A percentile compares a stretch with the other conserved stretches of the same genome.
These are phyloP conservation scores for Bolboschoenus planiculmis DNA, from an alignment of 176 grass and related monocot genomes.

Conservation along the genomic window DNA sequence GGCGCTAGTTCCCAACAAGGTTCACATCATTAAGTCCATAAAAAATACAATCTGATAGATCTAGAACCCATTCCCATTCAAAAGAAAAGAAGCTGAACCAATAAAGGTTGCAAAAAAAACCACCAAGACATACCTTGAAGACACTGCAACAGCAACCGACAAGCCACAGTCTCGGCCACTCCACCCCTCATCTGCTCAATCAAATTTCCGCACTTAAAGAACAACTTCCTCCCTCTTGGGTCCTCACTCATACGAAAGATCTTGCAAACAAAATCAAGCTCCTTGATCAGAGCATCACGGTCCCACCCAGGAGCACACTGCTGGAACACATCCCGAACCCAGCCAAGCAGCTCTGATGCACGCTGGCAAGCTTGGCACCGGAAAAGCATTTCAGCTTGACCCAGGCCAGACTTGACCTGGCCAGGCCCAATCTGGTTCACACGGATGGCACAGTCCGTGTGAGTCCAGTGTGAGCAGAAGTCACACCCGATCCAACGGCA, in stretches of 20 bases:
- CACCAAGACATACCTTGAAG: slow-evolving; percentile 47
- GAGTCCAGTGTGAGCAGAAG: slow-evolving; percentile 83
- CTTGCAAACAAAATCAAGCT: slow-evolving; percentile 79
- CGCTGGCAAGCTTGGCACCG: slow-evolving; percentile 73
- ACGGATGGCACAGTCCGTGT: slow-evolving; percentile 73
- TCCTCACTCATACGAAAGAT: slow-evolving; percentile 73
- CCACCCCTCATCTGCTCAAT: slow-evolving; percentile 51
- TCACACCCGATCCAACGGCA: slow-evolving; percentile 93
- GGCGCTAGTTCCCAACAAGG: background rate
- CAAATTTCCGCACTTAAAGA: slow-evolving; percentile 47
- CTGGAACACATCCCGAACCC: slow-evolving; percentile 82
- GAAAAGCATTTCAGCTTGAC: slow-evolving; percentile 51
- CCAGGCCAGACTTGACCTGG: slow-evolving; percentile 39
- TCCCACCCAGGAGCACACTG: slow-evolving; percentile 71
- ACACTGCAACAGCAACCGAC: slow-evolving; percentile 51
- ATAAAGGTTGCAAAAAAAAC: background rate
- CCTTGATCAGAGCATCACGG: slow-evolving; percentile 41
- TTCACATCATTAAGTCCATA: background rate
- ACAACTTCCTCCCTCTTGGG: slow-evolving; percentile 52
- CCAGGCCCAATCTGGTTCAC: slow-evolving; percentile 40
- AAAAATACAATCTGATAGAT: background rate
- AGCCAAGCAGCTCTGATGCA: slow-evolving; percentile 70
- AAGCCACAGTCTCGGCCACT: slow-evolving; percentile 43
- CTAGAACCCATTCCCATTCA: background rate
- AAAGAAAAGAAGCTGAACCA: background rate